Percentiles rank a stretch among this genome's conserved stretches.
phyloP scores from a whole-genome alignment of 1,284 basidiomycete genomes.

The Puccinia hordei region DNA sequence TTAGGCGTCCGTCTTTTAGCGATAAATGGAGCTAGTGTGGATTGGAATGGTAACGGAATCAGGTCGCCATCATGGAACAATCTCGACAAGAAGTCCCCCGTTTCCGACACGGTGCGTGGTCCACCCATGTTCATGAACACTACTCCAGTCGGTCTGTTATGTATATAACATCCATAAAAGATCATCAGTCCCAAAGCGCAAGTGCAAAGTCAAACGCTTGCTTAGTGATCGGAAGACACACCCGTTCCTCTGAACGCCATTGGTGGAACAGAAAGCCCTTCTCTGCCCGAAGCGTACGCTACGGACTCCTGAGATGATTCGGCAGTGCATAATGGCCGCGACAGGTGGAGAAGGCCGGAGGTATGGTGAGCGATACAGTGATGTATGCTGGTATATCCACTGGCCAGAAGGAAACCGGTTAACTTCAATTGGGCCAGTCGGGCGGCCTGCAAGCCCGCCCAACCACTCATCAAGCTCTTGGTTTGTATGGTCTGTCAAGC shows the following conservation, averaged over 20 bases:
- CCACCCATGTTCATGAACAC: constrained; percentile 99
- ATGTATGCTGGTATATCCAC: too few relatives aligned
- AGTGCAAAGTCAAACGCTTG: neutral
- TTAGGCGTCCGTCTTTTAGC: constrained; percentile 87
- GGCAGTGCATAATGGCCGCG: neutral
- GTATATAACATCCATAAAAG: neutral
- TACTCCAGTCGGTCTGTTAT: constrained; percentile 67
- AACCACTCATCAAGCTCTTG: too few relatives aligned
- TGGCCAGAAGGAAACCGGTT: too few relatives aligned
- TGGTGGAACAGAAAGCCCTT: neutral
- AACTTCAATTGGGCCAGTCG: too few relatives aligned
- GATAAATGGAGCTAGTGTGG: constrained; percentile 80
- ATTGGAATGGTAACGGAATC: constrained; percentile 92
- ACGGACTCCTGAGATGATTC: neutral
- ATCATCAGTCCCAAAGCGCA: neutral
- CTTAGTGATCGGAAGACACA: neutral
- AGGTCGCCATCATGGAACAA: constrained; percentile 94
- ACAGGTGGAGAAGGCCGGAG: neutral
- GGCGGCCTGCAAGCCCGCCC: too few relatives aligned
- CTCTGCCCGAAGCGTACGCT: neutral
- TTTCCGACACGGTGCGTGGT: constrained; percentile 72
- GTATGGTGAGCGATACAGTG: too few relatives aligned
- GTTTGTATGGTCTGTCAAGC: too few relatives aligned
- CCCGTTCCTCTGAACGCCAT: neutral
- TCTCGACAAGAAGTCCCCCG: constrained; percentile 76